These are phyloP conservation scores for Kwoniella mangroviensis DNA, from an alignment of 768 basidiomycete species.

Conservation along the genomic window DNA sequence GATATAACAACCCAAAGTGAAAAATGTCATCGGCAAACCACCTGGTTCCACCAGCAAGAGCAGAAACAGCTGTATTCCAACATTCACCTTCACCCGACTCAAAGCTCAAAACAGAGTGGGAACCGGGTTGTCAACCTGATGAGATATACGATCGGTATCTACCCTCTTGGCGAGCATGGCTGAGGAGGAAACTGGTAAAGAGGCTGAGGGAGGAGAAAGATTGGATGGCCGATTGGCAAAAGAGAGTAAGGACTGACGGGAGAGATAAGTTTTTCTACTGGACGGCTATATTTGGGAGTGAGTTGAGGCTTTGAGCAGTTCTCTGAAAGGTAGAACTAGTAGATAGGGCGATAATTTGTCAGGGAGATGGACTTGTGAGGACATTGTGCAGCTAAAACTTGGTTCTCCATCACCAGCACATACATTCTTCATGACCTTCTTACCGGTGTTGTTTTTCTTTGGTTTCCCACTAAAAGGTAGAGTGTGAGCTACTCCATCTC, in stretches of 20 bases:
- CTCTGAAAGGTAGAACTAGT: no score
- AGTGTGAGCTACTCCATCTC: constrained; percentile 63
- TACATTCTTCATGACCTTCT: constrained; percentile 82
- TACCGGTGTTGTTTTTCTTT: constrained; percentile 89
- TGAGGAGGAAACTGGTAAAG: constrained; percentile 41
- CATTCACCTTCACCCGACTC: constrained; percentile 36
- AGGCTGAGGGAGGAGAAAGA: constrained; percentile 47
- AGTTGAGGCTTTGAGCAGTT: constrained; percentile 18
- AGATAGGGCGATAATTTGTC: no score
- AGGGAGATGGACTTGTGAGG: no score
- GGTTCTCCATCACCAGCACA: constrained; percentile 37
- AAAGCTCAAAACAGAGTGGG: constrained; percentile 37
- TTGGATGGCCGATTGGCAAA: constrained; percentile 52
- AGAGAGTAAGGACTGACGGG: constrained; percentile 39
- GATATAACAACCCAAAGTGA: no score
- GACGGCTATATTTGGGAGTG: constrained; percentile 57
- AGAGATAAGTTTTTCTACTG: constrained; percentile 57
- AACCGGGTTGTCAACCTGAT: constrained; percentile 55
- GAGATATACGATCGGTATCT: constrained; percentile 51
- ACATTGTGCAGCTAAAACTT: no score
- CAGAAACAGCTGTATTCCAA: constrained; percentile 40
- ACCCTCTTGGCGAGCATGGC: constrained; percentile 44
- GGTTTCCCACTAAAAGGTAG: constrained; percentile 72
- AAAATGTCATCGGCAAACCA: neutral
- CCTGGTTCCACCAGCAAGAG: neutral